These are phyloP conservation scores for Wickerhamomyces sp. DNA, from an alignment of 1,139 yeast species.

Conservation along the genomic window DNA sequence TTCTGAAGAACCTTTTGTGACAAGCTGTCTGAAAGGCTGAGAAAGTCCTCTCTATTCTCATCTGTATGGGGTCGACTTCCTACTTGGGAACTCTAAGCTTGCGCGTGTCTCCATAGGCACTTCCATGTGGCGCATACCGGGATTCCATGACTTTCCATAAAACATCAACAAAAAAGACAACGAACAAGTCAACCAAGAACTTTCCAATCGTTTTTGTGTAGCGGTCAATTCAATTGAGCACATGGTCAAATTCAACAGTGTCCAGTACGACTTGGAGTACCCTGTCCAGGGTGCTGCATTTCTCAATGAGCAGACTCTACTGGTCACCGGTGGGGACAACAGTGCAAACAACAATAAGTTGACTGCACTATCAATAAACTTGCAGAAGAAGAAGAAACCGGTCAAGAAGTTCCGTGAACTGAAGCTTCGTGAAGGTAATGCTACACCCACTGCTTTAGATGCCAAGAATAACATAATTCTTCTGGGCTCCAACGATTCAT, in stretches of 20 bases:
- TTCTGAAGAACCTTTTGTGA: too few relatives aligned
- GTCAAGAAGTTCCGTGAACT: constrained; percentile 68
- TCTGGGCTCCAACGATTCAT: constrained; percentile 73
- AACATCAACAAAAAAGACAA: too few relatives aligned
- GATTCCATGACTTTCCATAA: too few relatives aligned
- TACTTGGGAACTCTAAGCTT: too few relatives aligned
- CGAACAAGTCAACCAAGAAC: too few relatives aligned
- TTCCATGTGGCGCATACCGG: too few relatives aligned
- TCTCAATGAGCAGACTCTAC: constrained; percentile 53
- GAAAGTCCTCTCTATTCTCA: too few relatives aligned
- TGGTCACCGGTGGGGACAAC: constrained; percentile 91
- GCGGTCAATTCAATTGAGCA: neutral
- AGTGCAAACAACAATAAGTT: constrained; percentile 81
- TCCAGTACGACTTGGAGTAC: constrained; percentile 55
- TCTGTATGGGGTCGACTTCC: too few relatives aligned
- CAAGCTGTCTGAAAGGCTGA: too few relatives aligned
- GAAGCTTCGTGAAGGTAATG: constrained; percentile 56
- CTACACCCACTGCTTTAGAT: constrained; percentile 71
- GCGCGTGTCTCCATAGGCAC: too few relatives aligned
- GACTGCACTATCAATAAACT: constrained; percentile 60
- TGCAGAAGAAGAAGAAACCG: constrained; percentile 39
- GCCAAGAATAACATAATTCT: constrained; percentile 49
- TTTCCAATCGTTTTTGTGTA: neutral
- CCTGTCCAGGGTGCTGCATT: constrained; percentile 82
- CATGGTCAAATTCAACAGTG: constrained; percentile 27